Base-by-base conservation (phyloP, 2,329 filamentous ascomycete species). In the Aspergillus thermomutatus region DNA sequence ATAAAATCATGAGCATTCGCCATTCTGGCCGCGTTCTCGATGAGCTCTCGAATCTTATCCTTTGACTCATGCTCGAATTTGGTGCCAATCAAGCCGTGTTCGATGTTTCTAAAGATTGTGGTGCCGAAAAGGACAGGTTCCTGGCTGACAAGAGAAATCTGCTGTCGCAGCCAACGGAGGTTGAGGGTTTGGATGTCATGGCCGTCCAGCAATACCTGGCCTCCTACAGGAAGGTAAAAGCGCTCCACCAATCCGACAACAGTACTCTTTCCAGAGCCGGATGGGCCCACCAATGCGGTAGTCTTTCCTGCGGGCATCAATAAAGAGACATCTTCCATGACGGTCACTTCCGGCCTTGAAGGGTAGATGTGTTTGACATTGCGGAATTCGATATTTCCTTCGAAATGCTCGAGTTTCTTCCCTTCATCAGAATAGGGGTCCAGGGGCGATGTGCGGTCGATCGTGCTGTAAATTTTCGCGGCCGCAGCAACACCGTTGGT, bases 1-100 rank as follows among this genome's bases (percentile, higher is more conserved):
- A 99, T 88, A 70, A 99, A 99, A 62, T 96, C 92, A 70, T 97
- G 92, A 1, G 93, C 93, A 65, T 97, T 97, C 14, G 94, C 90
- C 82, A 90, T 95, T 73, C 86, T 90, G 8, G 94, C 91, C 17
- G 94, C 94, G 45, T 90, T 83, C 50, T 89, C 82, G 41, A 97
- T 84, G 19, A 93, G 80, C 55, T 89, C 84, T 52, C 77, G 82
- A 56, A 91, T 85, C 67, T 84, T 84, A 51, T 92, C 88, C 34
- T 87, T 83, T 2, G 80, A 77, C 47, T 85, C 86, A 50, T 85
- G 64, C 72, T 96, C 91, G 62, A 87, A 85, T 55, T 83, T 79
- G 1, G 92, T 95, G 49, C 94, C 94, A 60, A 96, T 91, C 14
- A 97, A 80, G 55, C 94, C 94, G 64, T 96, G 87, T n/a, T 83